These are phyloP conservation scores for Fusarium pseudonygamai DNA, from an alignment of 2,329 filamentous ascomycete genomes.

Conservation along the genomic window DNA sequence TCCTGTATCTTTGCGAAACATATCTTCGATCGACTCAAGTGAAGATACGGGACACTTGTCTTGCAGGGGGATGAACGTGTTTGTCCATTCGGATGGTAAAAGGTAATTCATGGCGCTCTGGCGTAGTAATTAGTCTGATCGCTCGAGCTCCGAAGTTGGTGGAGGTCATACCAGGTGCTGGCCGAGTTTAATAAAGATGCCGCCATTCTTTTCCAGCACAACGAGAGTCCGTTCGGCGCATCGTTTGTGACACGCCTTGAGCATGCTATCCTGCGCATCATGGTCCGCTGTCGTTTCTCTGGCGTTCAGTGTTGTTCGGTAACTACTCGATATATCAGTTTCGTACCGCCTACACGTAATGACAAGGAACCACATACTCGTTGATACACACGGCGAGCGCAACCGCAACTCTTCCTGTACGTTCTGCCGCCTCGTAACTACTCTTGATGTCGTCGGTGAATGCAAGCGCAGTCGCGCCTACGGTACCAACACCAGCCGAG, in stretches of 20 bases:
- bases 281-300: conserved; percentile 69
- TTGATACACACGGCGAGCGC: conserved; percentile 85
- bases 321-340: conserved; percentile 62
- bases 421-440: conserved; percentile 77
- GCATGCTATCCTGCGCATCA: conserved; percentile 70
- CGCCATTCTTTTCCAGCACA: conserved; percentile 94
- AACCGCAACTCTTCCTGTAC: conserved; percentile 80
- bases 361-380: conserved; percentile 68
- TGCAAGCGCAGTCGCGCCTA: conserved; percentile 59
- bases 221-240: conserved; percentile 88
- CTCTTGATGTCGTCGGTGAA: conserved; percentile 78
- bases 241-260: conserved; percentile 89
- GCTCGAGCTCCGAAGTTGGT: not conserved
- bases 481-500: conserved; percentile 60
- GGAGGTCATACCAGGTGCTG: conserved; percentile 77
- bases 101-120: conserved; percentile 95
- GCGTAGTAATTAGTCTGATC: conserved; percentile 39
- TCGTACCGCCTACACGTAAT: not conserved
- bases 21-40: conserved; percentile 82
- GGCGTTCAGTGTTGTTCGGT: conserved; percentile 82
- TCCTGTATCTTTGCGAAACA: conserved; percentile 88
- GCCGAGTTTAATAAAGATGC: conserved; percentile 97
- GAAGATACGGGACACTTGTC: conserved; percentile 96
- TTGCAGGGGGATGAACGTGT: conserved; percentile 94
- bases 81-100: conserved; percentile 90